phyloP scores from a whole-genome alignment of 2,329 filamentous ascomycete genomes.

The Monilinia polystroma region DNA sequence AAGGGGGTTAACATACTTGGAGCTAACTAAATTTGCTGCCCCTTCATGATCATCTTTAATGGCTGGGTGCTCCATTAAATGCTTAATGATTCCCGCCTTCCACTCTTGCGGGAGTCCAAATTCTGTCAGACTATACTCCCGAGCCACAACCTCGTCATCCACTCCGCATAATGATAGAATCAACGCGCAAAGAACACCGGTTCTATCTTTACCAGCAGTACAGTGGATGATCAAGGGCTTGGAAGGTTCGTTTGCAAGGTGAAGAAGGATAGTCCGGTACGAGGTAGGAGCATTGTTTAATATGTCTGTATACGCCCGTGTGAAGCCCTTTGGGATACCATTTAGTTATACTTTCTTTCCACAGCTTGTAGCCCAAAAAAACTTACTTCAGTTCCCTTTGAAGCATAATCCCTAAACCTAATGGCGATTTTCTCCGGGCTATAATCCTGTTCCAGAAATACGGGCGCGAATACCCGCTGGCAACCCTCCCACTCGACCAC shows the following conservation, averaged over 20 bases:
- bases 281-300: constrained; percentile 52
- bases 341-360: constrained; percentile 7
- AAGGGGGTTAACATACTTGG: constrained; percentile 37
- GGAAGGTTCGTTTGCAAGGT: constrained; percentile 41
- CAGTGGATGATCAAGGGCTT: constrained; percentile 67
- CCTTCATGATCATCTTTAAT: constrained; percentile 44
- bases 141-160: constrained; percentile 55
- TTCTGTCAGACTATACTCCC: constrained; percentile 69
- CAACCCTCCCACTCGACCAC: constrained; percentile 52
- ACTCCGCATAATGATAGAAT: constrained; percentile 64
- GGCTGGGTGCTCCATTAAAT: constrained; percentile 51
- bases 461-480: constrained; percentile 58
- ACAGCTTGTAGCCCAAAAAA: neutral
- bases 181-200: constrained; percentile 67
- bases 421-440: constrained; percentile 61
- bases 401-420: constrained; percentile 60
- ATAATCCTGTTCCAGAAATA: constrained; percentile 63
- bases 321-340: constrained; percentile 52
- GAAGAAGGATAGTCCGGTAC: constrained; percentile 53
- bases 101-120: constrained; percentile 54
- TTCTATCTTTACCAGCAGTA: constrained; percentile 75
- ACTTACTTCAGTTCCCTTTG: constrained; percentile 42
- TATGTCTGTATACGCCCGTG: constrained; percentile 62
- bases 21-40: constrained; percentile 46
- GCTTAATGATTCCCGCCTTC: constrained; percentile 51